These are phyloP conservation scores for Erodium trifolium DNA, from an alignment of 441 rosid species.

Conservation along the genomic window DNA sequence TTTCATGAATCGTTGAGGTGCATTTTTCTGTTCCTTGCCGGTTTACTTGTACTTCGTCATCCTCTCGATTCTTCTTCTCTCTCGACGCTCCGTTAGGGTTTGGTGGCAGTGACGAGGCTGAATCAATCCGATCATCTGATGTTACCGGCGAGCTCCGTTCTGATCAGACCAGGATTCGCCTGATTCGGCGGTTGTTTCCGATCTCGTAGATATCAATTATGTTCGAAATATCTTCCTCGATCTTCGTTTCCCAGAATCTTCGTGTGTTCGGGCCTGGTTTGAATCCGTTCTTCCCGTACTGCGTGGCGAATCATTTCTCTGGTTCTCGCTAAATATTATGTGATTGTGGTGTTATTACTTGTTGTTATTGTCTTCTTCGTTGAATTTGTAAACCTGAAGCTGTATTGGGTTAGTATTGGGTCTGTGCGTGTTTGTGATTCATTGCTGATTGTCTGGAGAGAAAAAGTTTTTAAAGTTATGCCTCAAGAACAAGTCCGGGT, in stretches of 20 bases:
- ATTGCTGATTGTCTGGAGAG: constrained; percentile 8
- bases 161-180: constrained; percentile 3
- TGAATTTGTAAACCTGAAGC: background rate
- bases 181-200: background rate
- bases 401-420: no score
- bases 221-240: constrained; percentile 36
- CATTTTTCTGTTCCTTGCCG: no score
- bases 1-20: no score
- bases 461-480: constrained; percentile 25
- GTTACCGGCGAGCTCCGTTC: background rate
- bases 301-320: constrained; percentile 64
- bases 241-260: constrained; percentile 38
- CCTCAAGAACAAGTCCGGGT: constrained; percentile 28
- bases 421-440: background rate
- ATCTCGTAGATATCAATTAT: constrained; percentile 27
- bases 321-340: constrained; percentile 45
- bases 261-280: constrained; percentile 76
- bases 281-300: constrained; percentile 80
- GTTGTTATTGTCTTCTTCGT: background rate
- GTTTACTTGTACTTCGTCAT: background rate
- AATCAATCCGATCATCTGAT: background rate
- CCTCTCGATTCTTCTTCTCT: background rate
- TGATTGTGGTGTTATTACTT: constrained; percentile 19
- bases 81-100: background rate
- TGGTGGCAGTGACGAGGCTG: background rate